Conservation (phyloP, 495 filamentous ascomycete species). For the Barbatosphaeria neglecta region DNA sequence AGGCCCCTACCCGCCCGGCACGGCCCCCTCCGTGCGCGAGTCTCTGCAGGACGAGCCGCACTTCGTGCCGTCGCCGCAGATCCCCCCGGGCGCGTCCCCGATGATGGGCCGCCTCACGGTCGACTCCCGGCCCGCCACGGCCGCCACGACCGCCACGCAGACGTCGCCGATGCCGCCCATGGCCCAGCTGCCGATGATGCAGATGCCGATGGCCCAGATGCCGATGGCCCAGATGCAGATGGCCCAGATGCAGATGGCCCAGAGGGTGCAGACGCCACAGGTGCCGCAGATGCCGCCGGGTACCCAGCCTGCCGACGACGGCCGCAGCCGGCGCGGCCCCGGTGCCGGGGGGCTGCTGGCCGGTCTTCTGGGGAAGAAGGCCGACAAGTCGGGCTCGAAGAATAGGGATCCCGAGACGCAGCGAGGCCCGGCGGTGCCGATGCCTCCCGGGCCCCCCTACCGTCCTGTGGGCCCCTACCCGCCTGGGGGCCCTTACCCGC, state of each 20-base stretch:
- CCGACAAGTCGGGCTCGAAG: neutral
- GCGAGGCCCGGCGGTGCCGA: neutral
- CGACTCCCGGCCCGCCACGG: neutral
- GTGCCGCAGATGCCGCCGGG: neutral
- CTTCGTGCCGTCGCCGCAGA: neutral
- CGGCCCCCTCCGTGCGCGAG: neutral
- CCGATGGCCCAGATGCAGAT: neutral
- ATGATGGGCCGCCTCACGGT: neutral
- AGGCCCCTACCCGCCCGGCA: conserved; percentile 2
- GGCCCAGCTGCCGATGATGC: neutral
- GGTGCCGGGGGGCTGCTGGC: neutral
- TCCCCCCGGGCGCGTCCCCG: neutral
- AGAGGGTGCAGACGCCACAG: too few species aligned
- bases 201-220: neutral
- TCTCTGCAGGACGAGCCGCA: conserved; percentile 4
- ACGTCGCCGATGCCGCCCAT: neutral
- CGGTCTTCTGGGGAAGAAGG: neutral
- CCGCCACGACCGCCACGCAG: neutral
- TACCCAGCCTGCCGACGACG: neutral
- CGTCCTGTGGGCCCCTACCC: neutral
- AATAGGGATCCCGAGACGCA: neutral
- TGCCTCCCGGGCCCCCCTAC: too few species aligned
- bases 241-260: neutral
- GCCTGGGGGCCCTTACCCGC: neutral
- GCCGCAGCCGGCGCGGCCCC: neutral